Base-by-base conservation (phyloP, 2,329 filamentous ascomycete species). In the Talaromyces sp. region DNA sequence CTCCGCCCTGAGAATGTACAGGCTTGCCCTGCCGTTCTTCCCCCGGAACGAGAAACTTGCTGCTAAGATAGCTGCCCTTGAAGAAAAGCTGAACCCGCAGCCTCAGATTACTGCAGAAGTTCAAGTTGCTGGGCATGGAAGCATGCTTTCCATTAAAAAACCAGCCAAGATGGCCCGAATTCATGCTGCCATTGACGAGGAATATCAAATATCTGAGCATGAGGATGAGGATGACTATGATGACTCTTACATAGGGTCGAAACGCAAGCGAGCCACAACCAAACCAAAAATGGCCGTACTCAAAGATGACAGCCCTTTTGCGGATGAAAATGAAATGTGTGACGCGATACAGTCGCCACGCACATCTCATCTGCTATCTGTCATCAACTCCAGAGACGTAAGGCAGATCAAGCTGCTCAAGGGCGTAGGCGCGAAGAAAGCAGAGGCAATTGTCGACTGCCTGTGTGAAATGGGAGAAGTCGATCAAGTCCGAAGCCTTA, bases 1-100 rank as follows among this genome's bases (percentile, higher is more conserved):
- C 3, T 89, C 85, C 35, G 91, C 93, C 0, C 77, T 98, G 62
- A 86, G 86, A 67, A 93, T 95, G 86, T 97, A 96, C 70, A 88
- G 93, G 72, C 80, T 90, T 64, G 93, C 93, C 0, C 77, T 91
- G 57, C 89, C 90, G 0, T 95, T 86, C 75, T 98, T 98, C 68
- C 93, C 93, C 0, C 87, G 86, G 1, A 95, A 97, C 71, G 82
- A 86, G 55, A 96, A 93, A 76, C 80, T 88, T n/a, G 77, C 77
- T 29, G 64, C 72, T 32, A 87, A 86, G 72, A 86, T 88, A 66
- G 73, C 75, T 26, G 75, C 69, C 19, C 67, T 87, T 58, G 79
- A 83, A 66, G 80, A 84, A 46, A 81, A 80, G 38, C 74, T 85
- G 46, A 73, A 69, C 8, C 63, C 64, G 17, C 69, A 69, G 56